Evolutionary conservation across 352 stramenopile species (phyloP), one percentile per base, ranked within the genome.

Genomic region (Hyaloperonospora brassicae): DNA sequence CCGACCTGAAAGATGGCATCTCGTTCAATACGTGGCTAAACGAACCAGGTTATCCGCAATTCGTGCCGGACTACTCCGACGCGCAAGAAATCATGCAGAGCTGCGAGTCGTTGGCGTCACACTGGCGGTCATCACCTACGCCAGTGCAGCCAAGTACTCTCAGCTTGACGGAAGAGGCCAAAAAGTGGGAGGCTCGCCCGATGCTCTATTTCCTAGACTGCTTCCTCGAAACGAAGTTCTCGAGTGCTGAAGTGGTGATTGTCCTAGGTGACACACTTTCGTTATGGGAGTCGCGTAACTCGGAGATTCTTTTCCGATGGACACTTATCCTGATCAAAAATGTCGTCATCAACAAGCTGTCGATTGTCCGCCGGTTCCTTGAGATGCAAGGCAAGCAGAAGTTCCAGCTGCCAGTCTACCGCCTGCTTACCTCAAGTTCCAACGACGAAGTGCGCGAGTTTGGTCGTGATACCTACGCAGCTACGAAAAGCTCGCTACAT

Each of bases 371-470:
- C 25, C 56, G 55, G 34, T 90, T 90, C 47, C 54, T 90, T 25
- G 62, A 73, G 40, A 70, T 79, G 50, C 79, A 90, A 51, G 77
- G 79, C 52, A 90, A 90, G 52, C 79, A 90, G 36, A 90, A 90
- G 52, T 88, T 88, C 59, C 76, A 86, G 58, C 75, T 90, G 22
- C 79, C 79, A 47, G 57, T 87, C 36, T 90, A 85, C 61, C 73
- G 79, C 11, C 22, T 77, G 46, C 67, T 90, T 17, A 72, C 74
- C 2, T 52, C 62, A 25, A 87, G 73, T 30, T 21, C 68, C 9
- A 76, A 69, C 39, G 36, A 62, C 5, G 44, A 50, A 22, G 62
- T 86, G 17, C 69, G 62, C 10, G 59, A 62, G 42, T 84, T 87
- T 24, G 79, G 75, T 0, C 24, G 31, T 5, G 50, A 81, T 0